A percentile compares a stretch with the other conserved stretches of the same genome.
These are phyloP conservation scores for Fusarium kyushuense DNA, from an alignment of 2,329 filamentous ascomycete genomes.

Conservation along the genomic window DNA sequence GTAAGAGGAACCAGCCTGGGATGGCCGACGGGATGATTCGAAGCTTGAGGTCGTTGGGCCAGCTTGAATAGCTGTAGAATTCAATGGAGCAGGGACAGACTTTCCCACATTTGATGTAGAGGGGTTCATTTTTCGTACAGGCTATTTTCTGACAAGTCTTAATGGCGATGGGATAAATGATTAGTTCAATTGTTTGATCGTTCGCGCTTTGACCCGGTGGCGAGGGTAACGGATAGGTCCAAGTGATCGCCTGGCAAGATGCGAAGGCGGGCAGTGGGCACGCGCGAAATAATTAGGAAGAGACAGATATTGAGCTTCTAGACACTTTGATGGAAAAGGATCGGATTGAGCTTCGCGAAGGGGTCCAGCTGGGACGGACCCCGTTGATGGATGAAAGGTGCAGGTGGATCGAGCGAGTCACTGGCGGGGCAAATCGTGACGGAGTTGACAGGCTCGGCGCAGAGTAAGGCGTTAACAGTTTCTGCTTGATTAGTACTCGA, in stretches of 20 bases:
- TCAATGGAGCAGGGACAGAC: slow-evolving; percentile 61
- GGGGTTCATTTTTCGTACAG: slow-evolving; percentile 51
- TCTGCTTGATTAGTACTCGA: background rate
- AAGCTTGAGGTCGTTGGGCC: slow-evolving; percentile 61
- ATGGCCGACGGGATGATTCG: slow-evolving; percentile 64
- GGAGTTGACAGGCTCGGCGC: slow-evolving; percentile 40
- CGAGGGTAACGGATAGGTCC: slow-evolving; percentile 9
- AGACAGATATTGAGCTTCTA: slow-evolving; percentile 7
- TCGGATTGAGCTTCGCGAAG: slow-evolving; percentile 40
- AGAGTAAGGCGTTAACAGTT: slow-evolving; percentile 32
- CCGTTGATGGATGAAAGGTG: slow-evolving; percentile 50
- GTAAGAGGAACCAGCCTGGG: slow-evolving; percentile 51
- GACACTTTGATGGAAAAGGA: slow-evolving; percentile 23
- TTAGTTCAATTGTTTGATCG: slow-evolving; percentile 25
- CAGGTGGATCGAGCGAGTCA: slow-evolving; percentile 52
- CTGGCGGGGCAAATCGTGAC: slow-evolving; percentile 55
- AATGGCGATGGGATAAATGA: slow-evolving; percentile 7
- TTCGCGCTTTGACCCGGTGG: slow-evolving; percentile 9
- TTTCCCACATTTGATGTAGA: slow-evolving; percentile 59
- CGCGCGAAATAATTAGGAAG: slow-evolving; percentile 3
- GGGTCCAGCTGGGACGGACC: slow-evolving; percentile 54
- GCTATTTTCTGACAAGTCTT: background rate
- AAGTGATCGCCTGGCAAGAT: background rate
- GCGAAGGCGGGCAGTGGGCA: background rate
- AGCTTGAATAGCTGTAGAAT: slow-evolving; percentile 56